phyloP scores from a whole-genome alignment of 306 rosid genomes.

The Sicyos edulis region DNA sequence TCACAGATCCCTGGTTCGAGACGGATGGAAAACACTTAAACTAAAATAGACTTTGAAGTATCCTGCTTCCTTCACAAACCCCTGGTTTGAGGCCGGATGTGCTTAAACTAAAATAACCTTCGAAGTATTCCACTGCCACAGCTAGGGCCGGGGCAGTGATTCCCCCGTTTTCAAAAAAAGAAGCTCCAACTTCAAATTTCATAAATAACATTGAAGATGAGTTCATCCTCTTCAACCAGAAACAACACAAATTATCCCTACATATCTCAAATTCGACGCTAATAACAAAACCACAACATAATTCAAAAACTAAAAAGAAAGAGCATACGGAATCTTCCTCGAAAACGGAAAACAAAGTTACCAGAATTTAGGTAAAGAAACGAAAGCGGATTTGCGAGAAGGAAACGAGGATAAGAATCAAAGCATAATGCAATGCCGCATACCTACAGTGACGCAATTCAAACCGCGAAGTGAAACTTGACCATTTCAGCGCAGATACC shows the following conservation, averaged over 20 bases:
- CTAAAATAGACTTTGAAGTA: too few species aligned
- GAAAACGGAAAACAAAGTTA: neutral
- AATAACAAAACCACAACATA: constrained; percentile 9
- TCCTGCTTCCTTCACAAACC: too few species aligned
- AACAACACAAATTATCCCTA: too few species aligned
- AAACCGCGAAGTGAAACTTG: neutral
- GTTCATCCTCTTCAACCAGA: too few species aligned
- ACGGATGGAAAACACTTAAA: too few species aligned
- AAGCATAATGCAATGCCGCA: constrained; percentile 4
- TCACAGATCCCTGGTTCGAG: too few species aligned
- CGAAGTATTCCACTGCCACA: too few species aligned
- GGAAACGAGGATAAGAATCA: neutral
- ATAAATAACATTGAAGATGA: too few species aligned
- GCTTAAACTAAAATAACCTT: too few species aligned
- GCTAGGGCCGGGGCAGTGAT: too few species aligned
- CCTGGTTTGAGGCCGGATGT: too few species aligned
- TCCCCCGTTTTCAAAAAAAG: too few species aligned
- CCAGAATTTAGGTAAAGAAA: neutral
- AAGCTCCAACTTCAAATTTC: constrained; percentile 25
- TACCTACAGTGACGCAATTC: neutral
- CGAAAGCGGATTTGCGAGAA: neutral
- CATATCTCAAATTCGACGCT: neutral
- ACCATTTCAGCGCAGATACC: neutral
- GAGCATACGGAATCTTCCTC: neutral
- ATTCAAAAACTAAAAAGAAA: neutral